Evolutionary conservation across 108 stramenopile species (phyloP).

Genomic region (Nitzschia sp.): DNA sequence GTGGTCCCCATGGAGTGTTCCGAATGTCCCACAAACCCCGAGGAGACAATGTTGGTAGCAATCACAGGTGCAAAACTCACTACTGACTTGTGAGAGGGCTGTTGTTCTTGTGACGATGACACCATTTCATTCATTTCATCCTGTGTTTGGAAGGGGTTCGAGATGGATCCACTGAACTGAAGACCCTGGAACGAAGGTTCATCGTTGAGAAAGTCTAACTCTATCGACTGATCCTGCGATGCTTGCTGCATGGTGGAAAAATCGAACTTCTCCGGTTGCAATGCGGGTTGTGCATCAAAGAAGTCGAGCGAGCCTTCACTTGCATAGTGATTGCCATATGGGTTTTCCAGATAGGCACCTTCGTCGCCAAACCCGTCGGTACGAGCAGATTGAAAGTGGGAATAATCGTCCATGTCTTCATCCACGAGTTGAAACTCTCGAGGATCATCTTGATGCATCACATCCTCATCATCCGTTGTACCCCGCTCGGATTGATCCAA

Average conservation of each 20-base stretch:
- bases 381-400: neutral
- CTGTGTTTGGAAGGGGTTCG: neutral
- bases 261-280: neutral
- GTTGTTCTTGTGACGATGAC: neutral
- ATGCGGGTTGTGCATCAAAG: neutral
- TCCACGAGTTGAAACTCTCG: neutral
- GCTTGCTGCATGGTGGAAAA: neutral
- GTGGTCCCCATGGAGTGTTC: constrained; percentile 1
- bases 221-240: neutral
- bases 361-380: neutral
- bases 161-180: neutral
- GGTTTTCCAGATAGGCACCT: neutral
- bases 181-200: neutral
- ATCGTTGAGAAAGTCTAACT: neutral
- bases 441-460: neutral
- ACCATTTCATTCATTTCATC: neutral
- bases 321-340: neutral
- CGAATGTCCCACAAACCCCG: no score
- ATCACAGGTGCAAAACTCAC: constrained; percentile 2
- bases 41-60: neutral
- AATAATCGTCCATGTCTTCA: neutral
- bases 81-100: neutral
- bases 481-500: no score
- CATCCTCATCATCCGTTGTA: neutral
- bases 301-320: neutral